Evolutionary conservation across 495 filamentous ascomycete species (phyloP).

Genomic region (Viridothelium virens): DNA sequence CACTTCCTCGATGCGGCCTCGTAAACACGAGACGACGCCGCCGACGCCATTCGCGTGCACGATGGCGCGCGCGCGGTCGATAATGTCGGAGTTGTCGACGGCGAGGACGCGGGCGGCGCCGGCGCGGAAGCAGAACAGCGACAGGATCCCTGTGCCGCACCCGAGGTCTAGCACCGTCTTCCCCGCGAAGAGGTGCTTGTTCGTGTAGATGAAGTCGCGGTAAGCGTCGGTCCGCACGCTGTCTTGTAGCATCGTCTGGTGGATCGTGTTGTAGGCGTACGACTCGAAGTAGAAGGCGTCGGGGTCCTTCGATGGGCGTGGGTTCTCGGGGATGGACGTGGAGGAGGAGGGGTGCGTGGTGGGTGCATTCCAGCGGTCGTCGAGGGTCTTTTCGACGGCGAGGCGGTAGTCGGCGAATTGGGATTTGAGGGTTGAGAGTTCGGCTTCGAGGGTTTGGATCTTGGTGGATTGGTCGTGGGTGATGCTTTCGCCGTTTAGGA

Average conservation of each 20-base stretch:
- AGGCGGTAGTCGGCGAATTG: constrained; percentile 67
- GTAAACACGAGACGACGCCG: constrained; percentile 71
- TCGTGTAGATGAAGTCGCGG: constrained; percentile 65
- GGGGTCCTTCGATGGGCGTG: constrained; percentile 30
- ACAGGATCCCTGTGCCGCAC: constrained; percentile 86
- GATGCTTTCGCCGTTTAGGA: background rate
- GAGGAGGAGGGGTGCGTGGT: constrained; percentile 17
- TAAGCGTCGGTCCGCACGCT: constrained; percentile 59
- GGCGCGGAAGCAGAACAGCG: constrained; percentile 87
- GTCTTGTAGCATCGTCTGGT: constrained; percentile 87
- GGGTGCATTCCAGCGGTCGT: constrained; percentile 53
- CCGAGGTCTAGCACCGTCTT: constrained; percentile 90
- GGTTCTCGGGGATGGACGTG: constrained; percentile 12
- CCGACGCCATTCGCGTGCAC: constrained; percentile 72
- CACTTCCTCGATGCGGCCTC: constrained; percentile 90
- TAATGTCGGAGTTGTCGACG: constrained; percentile 90
- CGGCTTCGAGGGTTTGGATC: constrained; percentile 60
- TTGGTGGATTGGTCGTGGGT: constrained; percentile 28
- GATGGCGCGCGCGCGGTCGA: constrained; percentile 78
- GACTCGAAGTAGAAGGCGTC: constrained; percentile 73
- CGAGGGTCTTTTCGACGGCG: constrained; percentile 62
- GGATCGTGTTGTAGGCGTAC: constrained; percentile 76
- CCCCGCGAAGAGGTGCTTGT: constrained; percentile 83
- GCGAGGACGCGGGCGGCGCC: constrained; percentile 86
- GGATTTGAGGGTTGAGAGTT: constrained; percentile 53